These are phyloP conservation scores for Crucibulum laeve DNA, from an alignment of 768 basidiomycete species.

Conservation along the genomic window DNA sequence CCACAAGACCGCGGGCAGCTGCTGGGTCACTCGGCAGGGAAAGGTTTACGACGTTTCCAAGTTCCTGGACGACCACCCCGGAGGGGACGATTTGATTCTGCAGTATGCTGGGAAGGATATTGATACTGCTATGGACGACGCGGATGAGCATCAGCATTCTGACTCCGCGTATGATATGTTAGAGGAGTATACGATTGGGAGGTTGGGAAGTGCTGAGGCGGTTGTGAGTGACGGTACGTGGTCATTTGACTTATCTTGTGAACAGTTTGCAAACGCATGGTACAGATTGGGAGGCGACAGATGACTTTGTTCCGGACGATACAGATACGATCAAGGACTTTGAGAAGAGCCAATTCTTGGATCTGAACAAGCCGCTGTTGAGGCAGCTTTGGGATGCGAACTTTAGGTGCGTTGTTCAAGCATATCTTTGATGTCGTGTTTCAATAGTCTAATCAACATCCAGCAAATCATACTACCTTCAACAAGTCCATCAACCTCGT, in stretches of 20 bases:
- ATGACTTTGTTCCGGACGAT: conserved; percentile 89
- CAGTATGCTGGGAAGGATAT: conserved; percentile 84
- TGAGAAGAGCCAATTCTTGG: conserved; percentile 87
- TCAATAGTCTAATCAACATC: conserved; percentile 4
- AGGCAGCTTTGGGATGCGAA: conserved; percentile 85
- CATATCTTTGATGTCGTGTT: background rate
- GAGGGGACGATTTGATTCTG: conserved; percentile 89
- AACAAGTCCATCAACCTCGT: conserved; percentile 96
- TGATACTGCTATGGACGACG: conserved; percentile 74
- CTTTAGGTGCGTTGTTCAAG: conserved; percentile 53
- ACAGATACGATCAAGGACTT: conserved; percentile 81
- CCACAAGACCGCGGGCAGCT: conserved; percentile 58
- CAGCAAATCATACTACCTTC: conserved; percentile 92
- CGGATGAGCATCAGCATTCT: conserved; percentile 81
- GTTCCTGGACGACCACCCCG: conserved; percentile 88
- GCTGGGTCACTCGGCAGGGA: conserved; percentile 79
- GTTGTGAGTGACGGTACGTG: conserved; percentile 75
- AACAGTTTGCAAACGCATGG: conserved; percentile 1
- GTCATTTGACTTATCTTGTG: conserved; percentile 5
- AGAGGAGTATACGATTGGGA: conserved; percentile 82
- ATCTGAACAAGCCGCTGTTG: conserved; percentile 80
- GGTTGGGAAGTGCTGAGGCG: conserved; percentile 68
- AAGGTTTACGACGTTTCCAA: conserved; percentile 88
- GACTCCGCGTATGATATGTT: conserved; percentile 90
- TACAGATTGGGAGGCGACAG: conserved; percentile 83